A percentile compares a stretch with the other conserved stretches of the same genome.
phyloP scores from a whole-genome alignment of 179 eudicot species.

The Corrigiola litoralis region DNA sequence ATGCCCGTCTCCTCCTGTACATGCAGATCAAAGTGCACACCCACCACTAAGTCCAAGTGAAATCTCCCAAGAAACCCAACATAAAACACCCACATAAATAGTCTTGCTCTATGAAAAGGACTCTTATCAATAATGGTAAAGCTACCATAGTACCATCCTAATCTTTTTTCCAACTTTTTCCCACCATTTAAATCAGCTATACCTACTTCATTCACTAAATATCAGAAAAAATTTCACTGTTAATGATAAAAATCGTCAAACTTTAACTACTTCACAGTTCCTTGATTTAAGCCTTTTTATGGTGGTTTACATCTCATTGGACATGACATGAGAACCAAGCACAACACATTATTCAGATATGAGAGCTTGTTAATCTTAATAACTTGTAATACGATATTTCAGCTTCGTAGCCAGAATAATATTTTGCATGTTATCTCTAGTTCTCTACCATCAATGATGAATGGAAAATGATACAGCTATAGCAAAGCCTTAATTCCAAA shows the following conservation, averaged over 20 bases:
- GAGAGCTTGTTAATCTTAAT: background rate
- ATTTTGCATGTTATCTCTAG: conserved; percentile 6
- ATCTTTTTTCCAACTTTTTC: conserved; percentile 1
- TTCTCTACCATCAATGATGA: no score
- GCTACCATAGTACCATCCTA: background rate
- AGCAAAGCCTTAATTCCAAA: no score
- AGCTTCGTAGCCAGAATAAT: conserved; percentile 1
- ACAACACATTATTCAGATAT: background rate
- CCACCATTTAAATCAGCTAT: background rate
- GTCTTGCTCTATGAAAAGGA: conserved; percentile 18
- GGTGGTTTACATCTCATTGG: conserved; percentile 22
- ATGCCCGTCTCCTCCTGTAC: conserved; percentile 9
- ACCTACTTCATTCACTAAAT: conserved; percentile 1
- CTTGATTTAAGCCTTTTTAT: conserved; percentile 13
- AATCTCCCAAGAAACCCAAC: conserved; percentile 11
- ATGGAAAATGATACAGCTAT: no score
- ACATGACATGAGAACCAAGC: conserved; percentile 18
- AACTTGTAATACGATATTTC: background rate
- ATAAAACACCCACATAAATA: conserved; percentile 19
- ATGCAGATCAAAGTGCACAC: conserved; percentile 18
- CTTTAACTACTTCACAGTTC: conserved; percentile 11
- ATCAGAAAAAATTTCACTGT: conserved; percentile 6
- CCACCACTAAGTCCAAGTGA: background rate
- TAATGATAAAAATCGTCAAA: conserved; percentile 2
- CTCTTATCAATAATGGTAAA: conserved; percentile 1